Base-by-base conservation (phyloP, 2,329 filamentous ascomycete species). In the Bipolaris victoriae region DNA sequence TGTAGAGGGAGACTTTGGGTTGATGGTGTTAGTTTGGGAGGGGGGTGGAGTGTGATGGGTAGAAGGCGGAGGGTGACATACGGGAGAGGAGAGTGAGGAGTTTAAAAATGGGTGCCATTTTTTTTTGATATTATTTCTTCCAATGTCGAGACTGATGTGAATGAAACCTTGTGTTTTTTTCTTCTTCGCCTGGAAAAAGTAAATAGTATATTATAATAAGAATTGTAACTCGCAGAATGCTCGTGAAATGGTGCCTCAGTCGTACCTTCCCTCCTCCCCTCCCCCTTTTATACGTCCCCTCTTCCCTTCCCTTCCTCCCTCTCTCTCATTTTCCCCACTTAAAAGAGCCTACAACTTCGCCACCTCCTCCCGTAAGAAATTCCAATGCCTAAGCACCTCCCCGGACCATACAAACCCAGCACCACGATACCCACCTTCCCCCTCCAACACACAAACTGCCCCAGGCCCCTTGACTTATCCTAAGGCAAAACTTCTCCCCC, bases 101-200 rank as follows among this genome's bases (percentile, higher is more conserved):
- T 41, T 67, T 72, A 60, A 70, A 57, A 41, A 73, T 60, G 36
- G 69, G 68, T 33, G 69, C 65, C 71, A 73, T 73, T 20, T 20
- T 46, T 46, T 20, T 43, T 36, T 13, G 44, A 53, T 33, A 37
- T 48, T 44, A 39, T 43, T 22, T 22, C 31, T 41, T 36, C 33
- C 35, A 20, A n/a, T n/a, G 7, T 7, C 2, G 7, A 7, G 29
- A 35, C 40, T 41, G 3, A 0, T 26, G 24, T 37, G 16, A 18
- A 2, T n/a, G n/a, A 9, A 24, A 24, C 1, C 31, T 64, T 65
- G 20, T 70, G 22, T 62, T 66, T 70, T 64, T 46, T 1, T 36
- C 61, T 66, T 70, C 65, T 46, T 62, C 57, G 20, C 18, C 22
- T 20, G 48, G 67, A 59, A 37, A 15, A 3, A 37, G 35, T 37